Evolutionary conservation across 345 rosid genomes (phyloP).

Genomic region (Nasturtium officinale): DNA sequence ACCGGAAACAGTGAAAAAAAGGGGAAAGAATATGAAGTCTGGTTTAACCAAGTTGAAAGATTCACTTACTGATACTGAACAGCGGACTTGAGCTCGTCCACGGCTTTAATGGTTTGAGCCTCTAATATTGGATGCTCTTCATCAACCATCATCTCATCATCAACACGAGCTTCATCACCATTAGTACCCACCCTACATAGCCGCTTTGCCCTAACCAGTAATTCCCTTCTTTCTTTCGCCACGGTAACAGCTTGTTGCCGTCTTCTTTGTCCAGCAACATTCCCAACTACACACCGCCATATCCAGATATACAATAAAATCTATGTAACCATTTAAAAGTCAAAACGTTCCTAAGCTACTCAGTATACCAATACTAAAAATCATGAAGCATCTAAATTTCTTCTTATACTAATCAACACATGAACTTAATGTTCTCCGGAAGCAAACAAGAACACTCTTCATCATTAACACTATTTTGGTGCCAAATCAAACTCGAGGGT

Average conservation of each 20-base stretch:
- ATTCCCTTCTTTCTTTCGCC: constrained; percentile 89
- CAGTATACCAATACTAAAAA: constrained; percentile 1
- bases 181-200: constrained; percentile 76
- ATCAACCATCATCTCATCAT: constrained; percentile 73
- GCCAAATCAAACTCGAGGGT: constrained; percentile 26
- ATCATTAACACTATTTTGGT: constrained; percentile 4
- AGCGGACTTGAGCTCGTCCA: constrained; percentile 74
- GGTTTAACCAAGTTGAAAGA: neutral
- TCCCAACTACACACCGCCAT: constrained; percentile 58
- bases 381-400: neutral
- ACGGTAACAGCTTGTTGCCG: constrained; percentile 83
- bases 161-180: constrained; percentile 45
- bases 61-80: constrained; percentile 67
- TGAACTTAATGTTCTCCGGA: constrained; percentile 22
- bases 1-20: constrained; percentile 6
- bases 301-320: constrained; percentile 31
- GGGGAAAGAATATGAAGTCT: neutral
- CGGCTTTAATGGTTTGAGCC: constrained; percentile 63
- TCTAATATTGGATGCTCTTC: constrained; percentile 78
- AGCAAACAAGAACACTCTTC: constrained; percentile 29
- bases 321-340: neutral
- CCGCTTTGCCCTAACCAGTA: constrained; percentile 81
- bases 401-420: constrained; percentile 4
- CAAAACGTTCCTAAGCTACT: neutral
- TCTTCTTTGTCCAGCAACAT: constrained; percentile 80